Percentiles rank a stretch among this genome's conserved stretches.
Evolutionary conservation across 176 grass and related monocot species (phyloP).

Genomic region (Puccinellia tenuiflora): DNA sequence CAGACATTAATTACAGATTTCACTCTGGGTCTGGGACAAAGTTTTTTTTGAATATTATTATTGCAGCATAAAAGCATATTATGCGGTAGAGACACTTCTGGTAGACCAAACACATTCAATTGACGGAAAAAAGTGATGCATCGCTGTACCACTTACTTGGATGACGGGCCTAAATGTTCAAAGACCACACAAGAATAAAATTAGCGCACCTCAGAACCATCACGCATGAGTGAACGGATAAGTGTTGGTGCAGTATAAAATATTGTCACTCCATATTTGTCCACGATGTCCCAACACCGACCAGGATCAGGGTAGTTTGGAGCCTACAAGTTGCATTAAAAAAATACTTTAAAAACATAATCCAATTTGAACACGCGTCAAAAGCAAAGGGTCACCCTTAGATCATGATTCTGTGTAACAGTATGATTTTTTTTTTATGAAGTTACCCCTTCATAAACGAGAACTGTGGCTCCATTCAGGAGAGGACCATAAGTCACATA

Average conservation of each 20-base stretch:
- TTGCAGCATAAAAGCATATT: neutral
- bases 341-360: neutral
- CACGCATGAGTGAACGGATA: constrained; percentile 92
- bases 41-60: neutral
- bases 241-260: constrained; percentile 99
- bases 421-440: neutral
- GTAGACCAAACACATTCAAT: neutral
- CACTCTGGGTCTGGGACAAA: neutral
- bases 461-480: constrained; percentile 81
- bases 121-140: neutral
- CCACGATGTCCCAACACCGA: constrained; percentile 91
- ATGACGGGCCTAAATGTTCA: neutral
- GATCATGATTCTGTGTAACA: neutral
- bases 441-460: constrained; percentile 95
- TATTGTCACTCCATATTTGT: constrained; percentile 91
- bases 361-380: neutral
- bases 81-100: neutral
- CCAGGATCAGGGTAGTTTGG: constrained; percentile 91
- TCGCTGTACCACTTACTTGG: neutral
- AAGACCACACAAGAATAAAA: constrained; percentile 1
- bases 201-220: constrained; percentile 56
- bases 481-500: constrained; percentile 98
- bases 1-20: constrained; percentile 7
- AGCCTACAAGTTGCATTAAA: constrained; percentile 55
- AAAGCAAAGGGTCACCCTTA: neutral